Evolutionary conservation across 148 eudicot genomes (phyloP).

Genomic region (Cornus controversa): DNA sequence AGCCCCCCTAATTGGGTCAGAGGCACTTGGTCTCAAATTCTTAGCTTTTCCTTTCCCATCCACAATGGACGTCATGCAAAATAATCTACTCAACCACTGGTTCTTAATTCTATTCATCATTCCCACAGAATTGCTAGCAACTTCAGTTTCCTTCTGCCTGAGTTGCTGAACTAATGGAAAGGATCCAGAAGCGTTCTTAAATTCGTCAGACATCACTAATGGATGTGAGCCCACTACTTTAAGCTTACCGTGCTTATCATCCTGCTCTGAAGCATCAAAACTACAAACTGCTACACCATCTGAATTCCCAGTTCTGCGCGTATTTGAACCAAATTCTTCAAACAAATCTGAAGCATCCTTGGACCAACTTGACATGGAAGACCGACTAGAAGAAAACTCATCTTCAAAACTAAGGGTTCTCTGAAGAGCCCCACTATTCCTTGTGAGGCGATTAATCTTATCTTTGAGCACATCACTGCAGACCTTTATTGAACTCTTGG

Average conservation of each 20-base stretch:
- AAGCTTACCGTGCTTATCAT: constrained; percentile 10
- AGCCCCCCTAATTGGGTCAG: constrained; percentile 25
- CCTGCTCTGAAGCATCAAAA: constrained; percentile 20
- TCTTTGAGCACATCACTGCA: constrained; percentile 22
- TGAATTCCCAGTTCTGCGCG: constrained; percentile 24
- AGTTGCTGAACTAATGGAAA: constrained; percentile 30
- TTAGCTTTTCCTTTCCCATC: constrained; percentile 31
- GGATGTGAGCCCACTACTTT: constrained; percentile 15
- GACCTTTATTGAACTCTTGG: constrained; percentile 21
- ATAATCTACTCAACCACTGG: constrained; percentile 52
- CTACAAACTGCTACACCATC: constrained; percentile 20
- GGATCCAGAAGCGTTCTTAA: constrained; percentile 26
- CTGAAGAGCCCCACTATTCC: constrained; percentile 40
- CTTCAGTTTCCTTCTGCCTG: constrained; percentile 19
- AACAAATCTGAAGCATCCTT: constrained; percentile 29
- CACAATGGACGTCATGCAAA: constrained; percentile 47
- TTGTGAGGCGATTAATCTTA: constrained; percentile 32
- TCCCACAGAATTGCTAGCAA: constrained; percentile 17
- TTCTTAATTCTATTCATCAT: constrained; percentile 42
- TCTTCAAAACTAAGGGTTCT: constrained; percentile 34
- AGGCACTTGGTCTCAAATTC: constrained; percentile 10
- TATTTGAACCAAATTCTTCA: constrained; percentile 19
- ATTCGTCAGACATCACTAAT: constrained; percentile 13
- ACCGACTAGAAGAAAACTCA: constrained; percentile 49
- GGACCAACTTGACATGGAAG: constrained; percentile 42